These are phyloP conservation scores for Teratosphaeria gauchensis DNA, from an alignment of 2,329 filamentous ascomycete genomes.

Conservation along the genomic window DNA sequence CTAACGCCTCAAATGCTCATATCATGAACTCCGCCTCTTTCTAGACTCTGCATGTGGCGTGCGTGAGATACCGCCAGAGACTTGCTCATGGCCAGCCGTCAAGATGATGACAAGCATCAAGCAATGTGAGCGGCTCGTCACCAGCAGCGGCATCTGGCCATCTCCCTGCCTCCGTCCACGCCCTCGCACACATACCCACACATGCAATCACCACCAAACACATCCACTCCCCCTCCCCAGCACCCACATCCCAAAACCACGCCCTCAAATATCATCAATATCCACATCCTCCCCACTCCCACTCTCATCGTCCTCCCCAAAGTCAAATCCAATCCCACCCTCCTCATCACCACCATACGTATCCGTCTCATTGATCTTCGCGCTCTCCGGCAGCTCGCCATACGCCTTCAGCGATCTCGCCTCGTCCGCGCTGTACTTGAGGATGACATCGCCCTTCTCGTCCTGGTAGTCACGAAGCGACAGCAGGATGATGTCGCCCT, in stretches of 20 bases:
- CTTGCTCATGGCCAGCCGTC: neutral
- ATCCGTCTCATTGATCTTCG: slow-evolving; percentile 99
- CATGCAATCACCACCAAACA: neutral
- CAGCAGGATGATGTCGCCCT: slow-evolving; percentile 85
- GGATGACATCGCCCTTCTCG: slow-evolving; percentile 85
- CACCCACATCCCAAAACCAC: neutral
- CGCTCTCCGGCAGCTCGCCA: slow-evolving; percentile 90
- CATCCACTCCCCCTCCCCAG: too few species aligned
- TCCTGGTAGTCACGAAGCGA: slow-evolving; percentile 88
- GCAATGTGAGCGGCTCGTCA: neutral
- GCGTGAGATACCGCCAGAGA: neutral
- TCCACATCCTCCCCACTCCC: slow-evolving; percentile 69
- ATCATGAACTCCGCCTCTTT: neutral
- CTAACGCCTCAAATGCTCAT: neutral
- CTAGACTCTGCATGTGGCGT: neutral
- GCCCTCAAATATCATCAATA: slow-evolving; percentile 79
- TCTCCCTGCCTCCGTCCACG: too few species aligned
- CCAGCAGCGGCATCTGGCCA: neutral
- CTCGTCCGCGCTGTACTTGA: slow-evolving; percentile 94
- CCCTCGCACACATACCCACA: neutral
- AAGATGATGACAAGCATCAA: neutral
- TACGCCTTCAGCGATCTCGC: slow-evolving; percentile 92
- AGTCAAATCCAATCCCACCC: slow-evolving; percentile 96
- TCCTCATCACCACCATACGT: slow-evolving; percentile 85
- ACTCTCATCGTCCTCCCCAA: slow-evolving; percentile 73